Evolutionary conservation across 2,329 filamentous ascomycete genomes (phyloP).

Genomic region (Colletotrichum orbiculare): DNA sequence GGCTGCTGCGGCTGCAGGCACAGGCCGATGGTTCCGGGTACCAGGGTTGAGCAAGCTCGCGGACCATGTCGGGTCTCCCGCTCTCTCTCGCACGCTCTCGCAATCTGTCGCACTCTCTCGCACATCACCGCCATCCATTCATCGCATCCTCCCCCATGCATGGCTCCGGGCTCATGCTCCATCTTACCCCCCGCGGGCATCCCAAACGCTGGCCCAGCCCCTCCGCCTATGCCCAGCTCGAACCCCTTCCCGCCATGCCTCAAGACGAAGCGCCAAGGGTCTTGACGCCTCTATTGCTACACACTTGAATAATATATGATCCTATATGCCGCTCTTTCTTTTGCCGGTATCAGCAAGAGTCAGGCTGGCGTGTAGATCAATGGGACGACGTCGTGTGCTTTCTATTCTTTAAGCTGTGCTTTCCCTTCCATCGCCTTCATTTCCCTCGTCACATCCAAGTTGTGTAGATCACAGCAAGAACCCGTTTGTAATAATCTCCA

Average conservation of each 20-base stretch:
- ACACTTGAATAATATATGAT: conserved; percentile 4
- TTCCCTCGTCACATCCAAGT: neutral
- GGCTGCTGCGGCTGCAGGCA: neutral
- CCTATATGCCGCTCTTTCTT: conserved; percentile 6
- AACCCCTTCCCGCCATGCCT: conserved; percentile 33
- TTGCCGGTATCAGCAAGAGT: neutral
- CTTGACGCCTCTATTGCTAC: conserved; percentile 1
- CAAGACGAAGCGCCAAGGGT: conserved; percentile 25
- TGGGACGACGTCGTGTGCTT: conserved; percentile 29
- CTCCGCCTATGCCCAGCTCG: conserved; percentile 24
- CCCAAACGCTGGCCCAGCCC: conserved; percentile 33
- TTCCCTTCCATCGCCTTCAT: neutral
- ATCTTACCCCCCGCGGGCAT: conserved; percentile 23
- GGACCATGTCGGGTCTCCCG: conserved; percentile 29
- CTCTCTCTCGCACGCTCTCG: conserved; percentile 11
- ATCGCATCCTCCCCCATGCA: neutral
- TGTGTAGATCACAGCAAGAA: conserved; percentile 31
- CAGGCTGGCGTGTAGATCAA: conserved; percentile 9
- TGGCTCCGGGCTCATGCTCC: neutral
- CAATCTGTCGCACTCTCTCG: neutral
- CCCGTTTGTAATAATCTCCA: neutral
- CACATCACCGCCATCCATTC: conserved; percentile 15
- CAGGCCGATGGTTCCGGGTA: conserved; percentile 9
- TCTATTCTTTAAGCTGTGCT: neutral
- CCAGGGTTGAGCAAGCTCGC: conserved; percentile 20